Conservation (phyloP, 768 basidiomycete species). For the Termitomyces sp. region DNA sequence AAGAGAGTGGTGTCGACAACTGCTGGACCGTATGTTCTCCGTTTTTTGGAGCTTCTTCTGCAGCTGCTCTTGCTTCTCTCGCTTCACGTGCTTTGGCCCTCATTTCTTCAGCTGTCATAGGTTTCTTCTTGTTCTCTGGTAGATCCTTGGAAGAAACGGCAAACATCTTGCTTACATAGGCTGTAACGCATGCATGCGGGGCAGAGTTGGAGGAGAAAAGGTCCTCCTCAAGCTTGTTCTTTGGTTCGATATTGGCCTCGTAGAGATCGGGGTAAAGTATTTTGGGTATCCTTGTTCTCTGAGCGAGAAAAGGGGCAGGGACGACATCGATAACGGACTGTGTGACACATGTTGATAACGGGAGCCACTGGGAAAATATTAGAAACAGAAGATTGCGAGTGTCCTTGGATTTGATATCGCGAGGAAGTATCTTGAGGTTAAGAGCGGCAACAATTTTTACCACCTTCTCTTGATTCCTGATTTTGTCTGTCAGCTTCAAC, state of each 20-base stretch:
- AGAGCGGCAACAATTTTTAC: slow-evolving; percentile 82
- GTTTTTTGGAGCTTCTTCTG: slow-evolving; percentile 7
- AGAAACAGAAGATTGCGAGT: slow-evolving; percentile 74
- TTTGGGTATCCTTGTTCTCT: slow-evolving; percentile 78
- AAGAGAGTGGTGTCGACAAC: slow-evolving; percentile 4
- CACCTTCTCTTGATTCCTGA: slow-evolving; percentile 85
- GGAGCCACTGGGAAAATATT: slow-evolving; percentile 95
- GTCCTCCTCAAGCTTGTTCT: slow-evolving; percentile 79
- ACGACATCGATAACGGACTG: slow-evolving; percentile 90
- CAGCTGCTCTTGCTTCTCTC: slow-evolving; percentile 30
- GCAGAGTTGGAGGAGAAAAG: slow-evolving; percentile 67
- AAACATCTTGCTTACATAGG: slow-evolving; percentile 99
- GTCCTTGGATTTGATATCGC: slow-evolving; percentile 92
- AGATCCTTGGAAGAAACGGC: slow-evolving; percentile 77
- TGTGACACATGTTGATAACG: slow-evolving; percentile 88
- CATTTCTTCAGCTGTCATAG: slow-evolving; percentile 81
- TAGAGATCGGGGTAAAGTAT: slow-evolving; percentile 84
- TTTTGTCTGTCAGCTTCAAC: slow-evolving; percentile 6
- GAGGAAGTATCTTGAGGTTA: slow-evolving; percentile 75
- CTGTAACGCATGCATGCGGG: slow-evolving; percentile 58
- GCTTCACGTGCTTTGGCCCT: slow-evolving; percentile 55
- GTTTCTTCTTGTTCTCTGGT: slow-evolving; percentile 79
- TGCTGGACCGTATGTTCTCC: slow-evolving; percentile 8
- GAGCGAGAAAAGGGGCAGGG: slow-evolving; percentile 82
- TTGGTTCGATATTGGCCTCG: slow-evolving; percentile 53